Evolutionary conservation across 73 alveolate genomes (phyloP).

Genomic region (Symbiodinium pilosum): DNA sequence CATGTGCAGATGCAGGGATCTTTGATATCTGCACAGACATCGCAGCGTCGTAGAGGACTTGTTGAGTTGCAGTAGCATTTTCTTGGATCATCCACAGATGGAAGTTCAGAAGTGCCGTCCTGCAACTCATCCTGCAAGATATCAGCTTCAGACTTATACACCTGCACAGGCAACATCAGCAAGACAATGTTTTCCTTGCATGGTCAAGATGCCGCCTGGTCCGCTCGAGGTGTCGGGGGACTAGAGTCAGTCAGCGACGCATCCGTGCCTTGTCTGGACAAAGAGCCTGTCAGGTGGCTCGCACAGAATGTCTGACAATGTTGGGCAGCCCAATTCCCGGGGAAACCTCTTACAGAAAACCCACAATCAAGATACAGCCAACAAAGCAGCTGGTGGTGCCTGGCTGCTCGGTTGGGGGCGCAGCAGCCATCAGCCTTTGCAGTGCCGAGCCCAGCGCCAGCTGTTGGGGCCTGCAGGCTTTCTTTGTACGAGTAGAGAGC

Average conservation of each 20-base stretch:
- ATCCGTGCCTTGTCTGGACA: constrained; percentile 13
- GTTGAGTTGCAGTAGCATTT: neutral
- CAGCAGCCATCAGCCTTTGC: constrained; percentile 71
- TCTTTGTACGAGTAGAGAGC: too few species aligned
- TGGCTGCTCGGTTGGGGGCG: neutral
- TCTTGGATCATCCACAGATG: neutral
- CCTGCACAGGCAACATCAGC: neutral
- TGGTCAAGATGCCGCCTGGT: neutral
- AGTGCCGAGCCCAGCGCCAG: constrained; percentile 83
- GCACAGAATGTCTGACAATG: too few species aligned
- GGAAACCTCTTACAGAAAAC: too few species aligned
- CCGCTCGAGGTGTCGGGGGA: neutral
- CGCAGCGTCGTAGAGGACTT: neutral
- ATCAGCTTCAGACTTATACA: constrained; percentile 56
- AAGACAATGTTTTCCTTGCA: neutral
- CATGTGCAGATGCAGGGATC: neutral
- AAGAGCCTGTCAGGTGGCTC: neutral
- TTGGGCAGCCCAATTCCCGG: too few species aligned
- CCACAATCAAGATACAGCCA: too few species aligned
- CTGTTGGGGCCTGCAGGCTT: constrained; percentile 77
- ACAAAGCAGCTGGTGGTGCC: too few species aligned
- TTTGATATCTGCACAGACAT: neutral
- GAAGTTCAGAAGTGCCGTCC: neutral
- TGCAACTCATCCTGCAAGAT: constrained; percentile 59
- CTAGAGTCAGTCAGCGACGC: neutral